Percentiles rank a stretch among this genome's conserved stretches.
Evolutionary conservation across 495 filamentous ascomycete species (phyloP).

Genomic region (Ramalina peruviana): DNA sequence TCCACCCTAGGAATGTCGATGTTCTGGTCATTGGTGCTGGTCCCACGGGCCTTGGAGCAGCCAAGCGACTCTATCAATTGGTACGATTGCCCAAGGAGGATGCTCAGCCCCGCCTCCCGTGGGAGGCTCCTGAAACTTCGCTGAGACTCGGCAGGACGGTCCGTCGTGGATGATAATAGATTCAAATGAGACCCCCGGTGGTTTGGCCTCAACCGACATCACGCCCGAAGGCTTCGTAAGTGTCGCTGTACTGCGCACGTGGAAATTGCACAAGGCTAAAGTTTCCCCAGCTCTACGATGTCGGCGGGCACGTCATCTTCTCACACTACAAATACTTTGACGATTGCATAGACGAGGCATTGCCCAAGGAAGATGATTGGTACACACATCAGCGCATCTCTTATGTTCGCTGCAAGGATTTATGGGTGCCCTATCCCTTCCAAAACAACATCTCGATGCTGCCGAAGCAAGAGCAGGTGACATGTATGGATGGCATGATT

Average conservation of each 20-base stretch:
- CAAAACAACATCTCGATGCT: conserved; percentile 99
- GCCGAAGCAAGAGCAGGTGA: conserved; percentile 91
- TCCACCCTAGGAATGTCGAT: conserved; percentile 61
- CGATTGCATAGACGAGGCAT: conserved; percentile 92
- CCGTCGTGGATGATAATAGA: conserved; percentile 96
- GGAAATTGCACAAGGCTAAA: conserved; percentile 3
- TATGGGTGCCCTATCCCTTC: conserved; percentile 98
- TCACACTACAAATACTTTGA: conserved; percentile 99
- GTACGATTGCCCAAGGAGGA: conserved; percentile 37
- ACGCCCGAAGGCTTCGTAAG: conserved; percentile 77
- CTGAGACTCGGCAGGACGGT: conserved; percentile 42
- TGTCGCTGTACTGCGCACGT: neutral
- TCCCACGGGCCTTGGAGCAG: conserved; percentile 90
- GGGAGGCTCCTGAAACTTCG: neutral
- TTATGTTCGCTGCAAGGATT: conserved; percentile 89
- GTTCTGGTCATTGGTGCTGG: conserved; percentile 97
- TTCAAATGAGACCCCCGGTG: conserved; percentile 82
- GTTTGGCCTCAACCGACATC: conserved; percentile 91
- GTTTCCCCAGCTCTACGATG: conserved; percentile 75
- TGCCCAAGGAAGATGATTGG: conserved; percentile 90
- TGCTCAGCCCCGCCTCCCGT: conserved; percentile 5
- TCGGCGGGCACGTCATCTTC: conserved; percentile 99
- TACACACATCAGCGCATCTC: conserved; percentile 96
- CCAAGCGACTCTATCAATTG: conserved; percentile 92
- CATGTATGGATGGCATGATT: conserved; percentile 92